phyloP scores from a whole-genome alignment of 169 alveolate species.

The Perkinsus chesapeaki region DNA sequence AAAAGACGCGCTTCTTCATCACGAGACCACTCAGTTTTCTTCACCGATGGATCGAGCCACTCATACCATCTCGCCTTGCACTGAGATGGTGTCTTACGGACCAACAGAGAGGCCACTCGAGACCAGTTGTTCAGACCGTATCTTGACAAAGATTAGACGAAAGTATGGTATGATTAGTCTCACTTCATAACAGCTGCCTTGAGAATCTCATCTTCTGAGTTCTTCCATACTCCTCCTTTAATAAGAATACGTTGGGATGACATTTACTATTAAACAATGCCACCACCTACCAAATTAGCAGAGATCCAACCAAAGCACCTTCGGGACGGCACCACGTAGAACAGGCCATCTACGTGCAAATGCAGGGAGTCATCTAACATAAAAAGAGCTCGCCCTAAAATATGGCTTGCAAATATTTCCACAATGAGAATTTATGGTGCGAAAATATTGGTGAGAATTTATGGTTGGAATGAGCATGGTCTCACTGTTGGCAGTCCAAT shows the following conservation, averaged over 20 bases:
- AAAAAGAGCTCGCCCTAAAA: no score
- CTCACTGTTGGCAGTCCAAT: no score
- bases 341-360: no score
- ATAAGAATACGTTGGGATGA: constrained; percentile 64
- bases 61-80: constrained; percentile 95
- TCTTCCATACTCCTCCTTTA: constrained; percentile 99
- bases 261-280: no score
- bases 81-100: constrained; percentile 96
- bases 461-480: no score
- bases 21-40: constrained; percentile 98
- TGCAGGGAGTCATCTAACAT: no score
- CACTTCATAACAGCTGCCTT: constrained; percentile 99
- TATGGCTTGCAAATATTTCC: no score
- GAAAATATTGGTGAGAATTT: no score
- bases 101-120: constrained; percentile 94
- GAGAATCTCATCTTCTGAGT: constrained; percentile 99
- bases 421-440: no score
- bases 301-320: no score
- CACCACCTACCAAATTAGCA: no score
- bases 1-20: constrained; percentile 98
- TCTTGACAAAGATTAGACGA: background rate
- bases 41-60: constrained; percentile 97
- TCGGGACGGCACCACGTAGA: no score
- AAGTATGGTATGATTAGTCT: background rate
- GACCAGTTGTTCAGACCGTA: constrained; percentile 99